Percentiles rank a stretch among this genome's conserved stretches.
Evolutionary conservation across 2,329 filamentous ascomycete genomes (phyloP).

Genomic region (Exophiala phaeomuriformis): DNA sequence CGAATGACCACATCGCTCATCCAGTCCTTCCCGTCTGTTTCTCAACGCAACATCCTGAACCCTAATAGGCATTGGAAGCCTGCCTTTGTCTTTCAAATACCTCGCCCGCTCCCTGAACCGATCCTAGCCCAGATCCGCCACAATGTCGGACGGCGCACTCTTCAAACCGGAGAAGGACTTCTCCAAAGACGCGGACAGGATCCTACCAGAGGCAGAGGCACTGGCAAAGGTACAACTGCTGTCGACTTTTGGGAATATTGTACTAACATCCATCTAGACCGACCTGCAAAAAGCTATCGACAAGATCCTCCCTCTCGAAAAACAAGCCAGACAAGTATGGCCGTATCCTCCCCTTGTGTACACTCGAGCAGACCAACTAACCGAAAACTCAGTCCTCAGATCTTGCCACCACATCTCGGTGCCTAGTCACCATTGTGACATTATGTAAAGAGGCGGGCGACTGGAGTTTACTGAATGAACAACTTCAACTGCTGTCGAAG

Average conservation of each 20-base stretch:
- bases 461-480: conserved; percentile 93
- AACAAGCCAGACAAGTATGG: conserved; percentile 87
- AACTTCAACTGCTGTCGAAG: conserved; percentile 91
- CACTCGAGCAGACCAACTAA: conserved; percentile 9
- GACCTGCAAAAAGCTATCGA: conserved; percentile 85
- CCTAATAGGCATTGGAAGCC: too few relatives aligned
- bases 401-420: conserved; percentile 84
- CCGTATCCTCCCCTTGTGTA: background rate
- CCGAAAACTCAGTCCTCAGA: conserved; percentile 66
- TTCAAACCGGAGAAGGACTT: conserved; percentile 98
- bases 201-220: conserved; percentile 83
- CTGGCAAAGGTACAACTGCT: conserved; percentile 64
- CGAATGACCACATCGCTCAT: too few relatives aligned
- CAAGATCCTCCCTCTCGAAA: conserved; percentile 85
- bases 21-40: too few relatives aligned
- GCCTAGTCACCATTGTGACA: conserved; percentile 81
- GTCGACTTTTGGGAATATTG: background rate
- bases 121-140: conserved; percentile 30
- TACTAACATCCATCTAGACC: conserved; percentile 32
- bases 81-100: background rate
- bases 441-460: conserved; percentile 89
- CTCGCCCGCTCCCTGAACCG: background rate
- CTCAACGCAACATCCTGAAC: too few relatives aligned
- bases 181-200: conserved; percentile 88
- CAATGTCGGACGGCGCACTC: conserved; percentile 70